Evolutionary conservation across 208 protist genomes (phyloP), one percentile per base, ranked within the genome.

Genomic region (Leptomonas pyrrhocoris): DNA sequence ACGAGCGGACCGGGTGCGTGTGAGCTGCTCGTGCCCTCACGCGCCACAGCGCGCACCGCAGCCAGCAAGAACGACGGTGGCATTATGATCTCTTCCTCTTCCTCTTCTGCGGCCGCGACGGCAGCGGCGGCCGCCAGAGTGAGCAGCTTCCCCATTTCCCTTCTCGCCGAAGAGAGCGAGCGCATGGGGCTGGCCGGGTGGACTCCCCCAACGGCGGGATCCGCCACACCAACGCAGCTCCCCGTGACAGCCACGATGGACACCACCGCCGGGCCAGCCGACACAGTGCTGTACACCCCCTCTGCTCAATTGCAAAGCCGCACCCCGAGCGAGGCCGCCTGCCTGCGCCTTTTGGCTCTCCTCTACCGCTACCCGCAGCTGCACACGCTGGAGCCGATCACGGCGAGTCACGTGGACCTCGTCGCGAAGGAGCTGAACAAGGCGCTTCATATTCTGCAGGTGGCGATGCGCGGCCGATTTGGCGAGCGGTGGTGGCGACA

Each of bases 341-440:
- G 77, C 23, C 57, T 84, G 28, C 79, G 79, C 1, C 70, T 84
- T 0, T 50, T 84, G 16, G 68, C 74, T 16, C 31, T 78, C 2
- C 57, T 84, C 16, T 76, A 76, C 28, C 74, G 79, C 31, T 81
- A 73, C 49, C 68, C 64, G 0, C 57, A 63, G n/a, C 50, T 77
- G 25, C 70, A 77, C 65, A 46, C 73, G 50, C 77, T 87, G 40
- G 73, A 84, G 57, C 43, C 57, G 2, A 56, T 87, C n/a, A 55
- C 65, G 1, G 49, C 64, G 8, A 51, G 15, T 5, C 64, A 74
- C 46, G 64, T 87, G 0, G 48, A 48, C 30, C 68, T 81, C 8
- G 79, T 87, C 25, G 69, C 68, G n/a, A 36, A 61, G 36, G 81
- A 87, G 68, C 55, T 87, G 19, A 87, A 87, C 64, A 87, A 87